Percentiles rank a stretch among this genome's conserved stretches.
Evolutionary conservation across 169 alveolate genomes (phyloP).

Genomic region (Cystoisospora suis): DNA sequence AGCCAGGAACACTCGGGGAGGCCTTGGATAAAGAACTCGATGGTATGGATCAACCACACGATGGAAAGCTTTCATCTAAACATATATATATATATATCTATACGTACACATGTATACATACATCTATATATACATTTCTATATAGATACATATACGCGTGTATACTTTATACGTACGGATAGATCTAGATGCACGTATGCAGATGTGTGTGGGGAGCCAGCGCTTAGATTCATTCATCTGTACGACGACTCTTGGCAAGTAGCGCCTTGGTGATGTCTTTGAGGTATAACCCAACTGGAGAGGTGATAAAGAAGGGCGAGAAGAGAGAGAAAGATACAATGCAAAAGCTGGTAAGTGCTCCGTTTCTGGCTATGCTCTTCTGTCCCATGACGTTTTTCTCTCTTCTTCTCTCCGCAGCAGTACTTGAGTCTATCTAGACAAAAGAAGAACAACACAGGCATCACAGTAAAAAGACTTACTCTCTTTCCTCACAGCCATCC

Average conservation of each 20-base stretch:
- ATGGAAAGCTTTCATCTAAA: neutral
- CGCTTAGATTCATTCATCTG: neutral
- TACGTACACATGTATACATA: neutral
- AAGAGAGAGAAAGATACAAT: neutral
- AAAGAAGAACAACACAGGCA: too few species aligned
- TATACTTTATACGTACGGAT: neutral
- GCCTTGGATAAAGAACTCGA: neutral
- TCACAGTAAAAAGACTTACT: neutral
- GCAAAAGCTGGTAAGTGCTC: too few species aligned
- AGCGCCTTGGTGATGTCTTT: neutral
- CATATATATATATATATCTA: neutral
- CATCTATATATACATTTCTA: neutral
- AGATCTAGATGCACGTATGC: neutral
- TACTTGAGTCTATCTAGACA: too few species aligned
- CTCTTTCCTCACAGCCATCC: neutral
- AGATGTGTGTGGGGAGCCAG: neutral
- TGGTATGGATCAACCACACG: neutral
- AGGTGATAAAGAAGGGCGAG: neutral
- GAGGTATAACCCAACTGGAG: neutral
- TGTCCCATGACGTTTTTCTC: too few species aligned
- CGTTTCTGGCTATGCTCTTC: too few species aligned
- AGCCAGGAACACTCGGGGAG: neutral
- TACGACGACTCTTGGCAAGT: neutral
- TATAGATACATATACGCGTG: neutral
- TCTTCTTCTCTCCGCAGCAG: too few species aligned